Conservation (phyloP, 768 basidiomycete species). For the Gautieria morchelliformis region DNA sequence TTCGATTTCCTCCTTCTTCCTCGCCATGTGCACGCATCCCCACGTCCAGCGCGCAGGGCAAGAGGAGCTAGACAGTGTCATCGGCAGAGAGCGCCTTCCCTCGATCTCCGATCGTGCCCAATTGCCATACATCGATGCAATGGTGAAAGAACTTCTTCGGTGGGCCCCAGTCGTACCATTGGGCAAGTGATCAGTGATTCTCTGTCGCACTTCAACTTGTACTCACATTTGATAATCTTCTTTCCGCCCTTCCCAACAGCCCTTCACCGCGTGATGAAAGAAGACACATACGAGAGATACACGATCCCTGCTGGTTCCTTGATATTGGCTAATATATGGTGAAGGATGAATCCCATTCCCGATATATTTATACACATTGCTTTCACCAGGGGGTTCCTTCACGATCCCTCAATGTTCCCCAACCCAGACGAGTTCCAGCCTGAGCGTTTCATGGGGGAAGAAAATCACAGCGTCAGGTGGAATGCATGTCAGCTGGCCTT, state of each 20-base stretch:
- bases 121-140: no score
- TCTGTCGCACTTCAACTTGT: no score
- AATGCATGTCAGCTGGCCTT: not conserved
- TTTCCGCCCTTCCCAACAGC: not conserved
- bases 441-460: constrained; percentile 10
- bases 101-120: constrained; percentile 21
- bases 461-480: not conserved
- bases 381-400: constrained; percentile 12
- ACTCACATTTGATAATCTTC: no score
- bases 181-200: no score
- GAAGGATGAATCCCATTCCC: not conserved
- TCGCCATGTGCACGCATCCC: no score
- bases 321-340: constrained; percentile 14
- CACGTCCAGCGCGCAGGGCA: constrained; percentile 5
- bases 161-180: no score
- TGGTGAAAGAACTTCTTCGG: no score
- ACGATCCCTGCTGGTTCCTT: constrained; percentile 13
- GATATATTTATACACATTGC: not conserved
- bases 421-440: constrained; percentile 14
- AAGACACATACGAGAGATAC: constrained; percentile 14
- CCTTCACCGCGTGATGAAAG: constrained; percentile 13
- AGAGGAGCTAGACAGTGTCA: constrained; percentile 14
- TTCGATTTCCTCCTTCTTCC: constrained; percentile 4
- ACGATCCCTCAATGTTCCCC: constrained; percentile 13
- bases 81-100: constrained; percentile 25